A percentile compares a stretch with the other conserved stretches of the same genome.
These are phyloP conservation scores for Leishmania arabica DNA, from an alignment of 208 protist species.

Conservation along the genomic window DNA sequence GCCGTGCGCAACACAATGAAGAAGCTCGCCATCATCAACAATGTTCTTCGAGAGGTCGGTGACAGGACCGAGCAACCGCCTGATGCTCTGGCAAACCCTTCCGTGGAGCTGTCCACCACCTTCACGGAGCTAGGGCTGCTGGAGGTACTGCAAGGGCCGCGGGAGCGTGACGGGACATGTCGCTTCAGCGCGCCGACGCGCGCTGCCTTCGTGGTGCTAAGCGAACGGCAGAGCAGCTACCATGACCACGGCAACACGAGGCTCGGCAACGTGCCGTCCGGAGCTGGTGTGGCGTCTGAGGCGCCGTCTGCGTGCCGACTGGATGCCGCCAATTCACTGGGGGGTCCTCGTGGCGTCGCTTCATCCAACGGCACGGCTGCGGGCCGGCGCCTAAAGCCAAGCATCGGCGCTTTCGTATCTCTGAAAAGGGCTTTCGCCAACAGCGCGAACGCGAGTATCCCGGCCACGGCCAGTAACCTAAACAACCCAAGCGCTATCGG, in stretches of 20 bases:
- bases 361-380: not conserved
- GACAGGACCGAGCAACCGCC: constrained; percentile 18
- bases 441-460: constrained; percentile 6
- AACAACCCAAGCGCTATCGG: not conserved
- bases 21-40: constrained; percentile 65
- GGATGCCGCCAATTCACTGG: not conserved
- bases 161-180: not conserved
- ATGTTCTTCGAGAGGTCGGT: constrained; percentile 40
- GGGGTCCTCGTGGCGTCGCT: not conserved
- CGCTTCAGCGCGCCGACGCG: not conserved
- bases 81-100: constrained; percentile 19
- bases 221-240: not conserved
- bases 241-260: not conserved
- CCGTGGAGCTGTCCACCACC: constrained; percentile 53
- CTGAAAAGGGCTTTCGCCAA: not conserved
- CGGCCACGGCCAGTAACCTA: constrained; percentile 1
- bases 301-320: not conserved
- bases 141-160: constrained; percentile 22
- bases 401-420: constrained; percentile 8
- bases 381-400: constrained; percentile 22
- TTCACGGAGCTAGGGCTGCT: constrained; percentile 69
- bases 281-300: not conserved
- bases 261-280: not conserved
- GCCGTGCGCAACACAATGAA: constrained; percentile 47
- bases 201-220: not conserved